These are phyloP conservation scores for Isatis lusitanica DNA, from an alignment of 441 rosid species.

Conservation along the genomic window DNA sequence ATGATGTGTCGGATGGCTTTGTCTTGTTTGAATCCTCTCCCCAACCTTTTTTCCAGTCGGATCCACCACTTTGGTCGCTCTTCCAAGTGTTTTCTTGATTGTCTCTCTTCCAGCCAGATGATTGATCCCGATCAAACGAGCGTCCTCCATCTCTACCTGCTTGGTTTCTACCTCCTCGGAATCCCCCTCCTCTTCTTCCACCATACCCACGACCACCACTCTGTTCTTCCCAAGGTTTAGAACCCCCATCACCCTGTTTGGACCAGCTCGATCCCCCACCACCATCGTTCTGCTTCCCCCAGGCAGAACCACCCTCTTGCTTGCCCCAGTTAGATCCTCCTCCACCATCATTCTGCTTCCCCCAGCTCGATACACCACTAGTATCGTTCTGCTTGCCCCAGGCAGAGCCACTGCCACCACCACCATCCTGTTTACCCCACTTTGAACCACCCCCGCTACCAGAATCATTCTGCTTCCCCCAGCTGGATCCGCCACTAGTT, in stretches of 20 bases:
- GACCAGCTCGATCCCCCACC: constrained; percentile 34
- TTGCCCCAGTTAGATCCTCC: constrained; percentile 22
- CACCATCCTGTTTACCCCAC: constrained; percentile 32
- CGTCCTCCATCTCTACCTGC: constrained; percentile 53
- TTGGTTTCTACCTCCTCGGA: constrained; percentile 53
- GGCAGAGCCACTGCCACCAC: neutral
- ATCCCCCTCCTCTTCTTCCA: constrained; percentile 45
- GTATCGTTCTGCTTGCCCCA: constrained; percentile 22
- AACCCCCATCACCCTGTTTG: constrained; percentile 34
- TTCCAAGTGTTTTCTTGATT: constrained; percentile 30
- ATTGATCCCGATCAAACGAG: constrained; percentile 45
- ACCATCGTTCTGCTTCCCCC: constrained; percentile 31
- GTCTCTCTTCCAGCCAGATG: constrained; percentile 41
- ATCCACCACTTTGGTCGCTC: constrained; percentile 45
- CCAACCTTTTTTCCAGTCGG: constrained; percentile 47
- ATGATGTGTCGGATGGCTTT: constrained; percentile 19
- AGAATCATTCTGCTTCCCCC: neutral
- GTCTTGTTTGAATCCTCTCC: constrained; percentile 29
- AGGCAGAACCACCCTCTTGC: constrained; percentile 17
- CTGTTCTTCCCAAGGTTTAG: constrained; percentile 35
- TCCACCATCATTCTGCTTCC: neutral
- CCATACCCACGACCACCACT: constrained; percentile 37
- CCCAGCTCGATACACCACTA: constrained; percentile 3
- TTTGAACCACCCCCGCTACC: constrained; percentile 16
- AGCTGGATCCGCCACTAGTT: neutral